These are phyloP conservation scores for Auriculariales sp. DNA, from an alignment of 768 basidiomycete genomes.

Conservation along the genomic window DNA sequence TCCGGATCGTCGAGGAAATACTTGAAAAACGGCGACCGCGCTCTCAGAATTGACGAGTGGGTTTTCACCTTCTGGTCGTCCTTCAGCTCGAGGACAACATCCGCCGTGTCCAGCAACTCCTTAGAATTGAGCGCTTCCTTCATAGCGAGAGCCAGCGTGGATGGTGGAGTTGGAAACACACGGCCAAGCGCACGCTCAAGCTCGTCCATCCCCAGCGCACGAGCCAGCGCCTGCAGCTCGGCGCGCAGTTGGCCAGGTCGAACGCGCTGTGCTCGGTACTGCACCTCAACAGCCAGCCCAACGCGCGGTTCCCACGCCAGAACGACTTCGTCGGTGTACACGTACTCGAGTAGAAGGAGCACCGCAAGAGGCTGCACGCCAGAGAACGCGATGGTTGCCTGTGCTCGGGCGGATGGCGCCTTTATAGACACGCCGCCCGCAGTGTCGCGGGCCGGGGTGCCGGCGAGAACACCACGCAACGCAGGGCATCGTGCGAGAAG, in stretches of 20 bases:
- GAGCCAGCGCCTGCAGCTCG: conserved; percentile 48
- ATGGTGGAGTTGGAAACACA: background rate
- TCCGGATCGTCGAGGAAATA: conserved; percentile 69
- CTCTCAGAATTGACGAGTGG: conserved; percentile 66
- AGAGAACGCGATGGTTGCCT: conserved; percentile 25
- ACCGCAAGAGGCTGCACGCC: conserved; percentile 51
- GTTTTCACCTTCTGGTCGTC: conserved; percentile 44
- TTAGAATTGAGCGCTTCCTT: background rate
- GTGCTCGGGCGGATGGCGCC: conserved; percentile 4
- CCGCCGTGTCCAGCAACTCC: conserved; percentile 13
- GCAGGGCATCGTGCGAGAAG: background rate
- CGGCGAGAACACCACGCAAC: background rate
- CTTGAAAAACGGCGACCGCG: conserved; percentile 72
- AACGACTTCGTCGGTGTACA: conserved; percentile 78
- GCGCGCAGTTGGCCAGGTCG: conserved; percentile 35
- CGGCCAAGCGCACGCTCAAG: background rate
- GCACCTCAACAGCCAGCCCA: conserved; percentile 24
- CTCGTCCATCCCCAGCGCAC: conserved; percentile 35
- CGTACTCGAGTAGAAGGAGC: conserved; percentile 64
- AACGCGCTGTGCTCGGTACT: conserved; percentile 25
- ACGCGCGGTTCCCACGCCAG: conserved; percentile 77
- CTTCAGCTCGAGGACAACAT: conserved; percentile 56
- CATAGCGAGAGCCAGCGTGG: background rate
- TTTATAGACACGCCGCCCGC: conserved; percentile 16
- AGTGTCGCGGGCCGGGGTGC: background rate